Conservation (phyloP, 805 yeast species). For the Yamadazyma nakazawae region DNA sequence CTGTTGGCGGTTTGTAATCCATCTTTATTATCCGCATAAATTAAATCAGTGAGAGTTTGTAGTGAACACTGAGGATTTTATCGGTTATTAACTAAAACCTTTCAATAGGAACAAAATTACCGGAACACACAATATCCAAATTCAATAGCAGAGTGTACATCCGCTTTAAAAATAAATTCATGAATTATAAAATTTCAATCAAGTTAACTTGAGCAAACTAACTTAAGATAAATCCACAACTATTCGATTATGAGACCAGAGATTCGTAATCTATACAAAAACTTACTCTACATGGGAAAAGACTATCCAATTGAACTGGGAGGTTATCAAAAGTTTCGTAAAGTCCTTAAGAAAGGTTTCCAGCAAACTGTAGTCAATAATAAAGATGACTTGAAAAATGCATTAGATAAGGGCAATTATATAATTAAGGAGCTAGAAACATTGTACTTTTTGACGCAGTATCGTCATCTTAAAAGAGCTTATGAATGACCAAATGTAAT, state of each 20-base stretch:
- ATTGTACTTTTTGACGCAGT: slow-evolving; percentile 28
- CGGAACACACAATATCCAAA: too few relatives aligned
- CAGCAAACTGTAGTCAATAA: slow-evolving; percentile 13
- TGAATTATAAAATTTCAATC: too few relatives aligned
- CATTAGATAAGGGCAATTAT: slow-evolving; percentile 28
- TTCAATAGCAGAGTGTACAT: too few relatives aligned
- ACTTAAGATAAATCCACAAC: too few relatives aligned
- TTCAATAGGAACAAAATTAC: too few relatives aligned
- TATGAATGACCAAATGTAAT: slow-evolving; percentile 2
- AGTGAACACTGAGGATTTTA: background rate
- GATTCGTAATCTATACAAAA: slow-evolving; percentile 23
- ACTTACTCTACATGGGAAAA: slow-evolving; percentile 31
- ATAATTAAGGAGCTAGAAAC: slow-evolving; percentile 29
- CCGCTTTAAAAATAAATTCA: too few relatives aligned
- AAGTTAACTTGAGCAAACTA: too few relatives aligned
- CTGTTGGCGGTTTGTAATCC: slow-evolving; percentile 22
- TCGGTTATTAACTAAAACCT: too few relatives aligned
- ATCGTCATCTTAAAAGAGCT: slow-evolving; percentile 29
- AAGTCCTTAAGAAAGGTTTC: slow-evolving; percentile 19
- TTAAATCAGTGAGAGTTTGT: background rate
- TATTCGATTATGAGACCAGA: slow-evolving; percentile 19
- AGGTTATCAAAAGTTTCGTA: slow-evolving; percentile 25
- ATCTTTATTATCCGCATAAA: background rate
- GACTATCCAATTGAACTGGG: slow-evolving; percentile 33
- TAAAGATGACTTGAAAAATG: slow-evolving; percentile 19